Evolutionary conservation across 2,329 filamentous ascomycete genomes (phyloP), one percentile per base, ranked within the genome.

Genomic region (Clonostachys solani): DNA sequence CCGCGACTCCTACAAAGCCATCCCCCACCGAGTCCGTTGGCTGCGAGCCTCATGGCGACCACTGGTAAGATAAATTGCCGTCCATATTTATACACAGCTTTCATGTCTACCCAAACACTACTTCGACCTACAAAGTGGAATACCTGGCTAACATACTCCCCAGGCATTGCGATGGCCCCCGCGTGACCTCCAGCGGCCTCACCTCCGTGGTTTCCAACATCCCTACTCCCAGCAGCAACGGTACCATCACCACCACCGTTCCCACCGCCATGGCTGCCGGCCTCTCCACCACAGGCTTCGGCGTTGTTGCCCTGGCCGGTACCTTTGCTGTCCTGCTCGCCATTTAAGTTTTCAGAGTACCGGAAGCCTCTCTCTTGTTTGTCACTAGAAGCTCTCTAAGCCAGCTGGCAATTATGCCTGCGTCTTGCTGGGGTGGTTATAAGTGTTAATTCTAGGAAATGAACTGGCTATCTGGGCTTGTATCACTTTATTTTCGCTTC

Each of bases 41-140:
- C 33, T 68, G 65, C 49, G 54, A 62, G 43, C 52, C 64, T n/a
- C 65, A 69, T 47, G 62, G 60, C 17, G 66, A 71, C 51, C 66
- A 70, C 54, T 70, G 67, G 65, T 59, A 54, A 29, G 47, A 34
- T 16, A 35, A 33, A 33, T 18, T 13, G 40, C 43, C 19, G 8
- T 29, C 23, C 23, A 10, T 29, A 8, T 2, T 29, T 3, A 29
- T 23, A 23, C 6, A n/a, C n/a, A 23, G 23, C 23, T 9, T 23
- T 23, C 7, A 23, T 23, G 23, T 23, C 23, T 16, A 15, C 33
- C 7, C 6, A 19, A 15, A 48, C 36, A 15, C 36, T 15, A 7
- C 36, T 17, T 17, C 16, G 2, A 8, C 8, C 23, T 23, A 23
- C 23, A 23, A 2, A 23, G 6, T 29, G 9, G 23, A 9, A 29